Base-by-base conservation (phyloP, 108 stramenopile species). In the Nitzschia palea region DNA sequence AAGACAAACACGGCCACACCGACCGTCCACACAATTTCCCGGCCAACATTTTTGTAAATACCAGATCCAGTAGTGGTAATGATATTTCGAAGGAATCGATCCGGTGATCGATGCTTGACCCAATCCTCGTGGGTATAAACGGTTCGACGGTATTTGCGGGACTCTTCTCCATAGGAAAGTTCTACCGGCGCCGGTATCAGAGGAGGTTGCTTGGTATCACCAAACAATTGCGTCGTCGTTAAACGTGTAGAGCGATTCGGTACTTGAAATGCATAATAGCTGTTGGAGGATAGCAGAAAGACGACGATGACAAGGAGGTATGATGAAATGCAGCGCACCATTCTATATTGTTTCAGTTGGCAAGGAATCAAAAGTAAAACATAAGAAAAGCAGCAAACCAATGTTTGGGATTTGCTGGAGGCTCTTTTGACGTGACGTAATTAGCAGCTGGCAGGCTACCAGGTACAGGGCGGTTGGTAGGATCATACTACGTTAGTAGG, bases 81-180 rank as follows among this genome's bases (percentile, higher is more conserved):
- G 4, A 90, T 34, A 59, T 90, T 71, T 4, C 72, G 61, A 25
- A 81, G 29, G 70, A 87, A 90, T 37, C 88, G 83, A 61, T 86
- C 80, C 12, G 79, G 69, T 17, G 71, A 64, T 31, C 88, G 83
- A 57, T 86, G 85, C 55, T 82, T 82, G 8, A 76, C 69, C 88
- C 88, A 89, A 48, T 89, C 85, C 1, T 82, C 79, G 57, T 89
- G 86, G 2, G 81, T 74, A 67, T 86, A 89, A 23, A 89, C 88
- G 3, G 88, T 89, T 4, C 88, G 81, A 37, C 88, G 83, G 70
- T 73, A 86, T 34, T 79, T 80, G n/a, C 81, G 69, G 35, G 63
- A 56, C 34, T 55, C 70, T 62, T 82, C 83, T 40, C 78, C 85
- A 58, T 65, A 78, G 0, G 68, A 33, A 3, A 74, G 52, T 27